Base-by-base conservation (phyloP, 176 grass and related monocot species). In the Ensete ventricosum region DNA sequence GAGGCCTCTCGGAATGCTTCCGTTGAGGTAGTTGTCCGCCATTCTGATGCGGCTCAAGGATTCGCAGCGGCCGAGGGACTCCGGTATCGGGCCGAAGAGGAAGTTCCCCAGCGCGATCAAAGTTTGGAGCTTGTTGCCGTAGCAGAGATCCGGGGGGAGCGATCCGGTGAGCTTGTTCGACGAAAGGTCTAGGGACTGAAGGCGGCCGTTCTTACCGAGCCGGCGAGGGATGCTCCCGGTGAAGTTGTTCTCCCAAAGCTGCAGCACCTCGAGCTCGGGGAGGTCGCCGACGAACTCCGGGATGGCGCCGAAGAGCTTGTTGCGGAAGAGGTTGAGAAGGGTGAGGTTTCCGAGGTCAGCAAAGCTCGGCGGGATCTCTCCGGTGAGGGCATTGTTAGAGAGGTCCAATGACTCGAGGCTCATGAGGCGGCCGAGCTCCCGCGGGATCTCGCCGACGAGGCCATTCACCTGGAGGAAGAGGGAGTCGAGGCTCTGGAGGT, bases 321-420 rank as follows among this genome's bases (percentile, higher is more conserved):
- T 85, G 9, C 51, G 22, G 55, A 76, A 67, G 2, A 85, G 72
- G 69, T 29, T 10, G 27, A 96, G 87, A 55, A 87, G 80, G 1
- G 87, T 84, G 74, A 96, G 81, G 76, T 92, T 96, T 72, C 87
- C 86, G 77, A 96, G 93, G 63, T 88, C 75, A 53, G 85, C 72
- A 73, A 96, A 88, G 81, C 75, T 96, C n/a, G 69, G 22, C 57
- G 93, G 93, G 73, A 96, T 90, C 84, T 92, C 90, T 14, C 93
- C 93, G 53, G 79, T 52, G 79, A 96, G 82, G 17, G 50, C 85
- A 70, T 96, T 96, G 69, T 84, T 79, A 0, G 93, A 92, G 50
- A 96, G 11, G 74, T 92, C 87, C 59, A 96, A 54, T 6, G 87
- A 83, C 25, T 83, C 82, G 2, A 96, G 93, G 76, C 68, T 76